Conservation (phyloP, 495 filamentous ascomycete species). For the Annulohypoxylon moriforme region DNA sequence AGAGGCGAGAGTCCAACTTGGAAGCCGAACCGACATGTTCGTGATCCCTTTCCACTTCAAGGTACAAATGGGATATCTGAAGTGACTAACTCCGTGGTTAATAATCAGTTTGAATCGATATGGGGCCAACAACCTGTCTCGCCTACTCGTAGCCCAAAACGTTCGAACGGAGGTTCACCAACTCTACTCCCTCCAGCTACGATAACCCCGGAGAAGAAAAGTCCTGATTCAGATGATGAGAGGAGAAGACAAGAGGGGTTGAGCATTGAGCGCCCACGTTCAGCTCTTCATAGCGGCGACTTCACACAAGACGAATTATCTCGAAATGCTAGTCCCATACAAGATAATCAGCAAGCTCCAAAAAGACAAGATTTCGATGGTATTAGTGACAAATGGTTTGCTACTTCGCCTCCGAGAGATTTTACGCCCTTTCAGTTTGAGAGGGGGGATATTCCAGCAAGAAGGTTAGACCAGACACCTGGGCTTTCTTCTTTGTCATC, state of each 20-base stretch:
- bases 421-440: slow-evolving; percentile 55
- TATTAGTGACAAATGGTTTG: slow-evolving; percentile 49
- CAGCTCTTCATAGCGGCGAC: slow-evolving; percentile 89
- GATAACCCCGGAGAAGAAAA: slow-evolving; percentile 57
- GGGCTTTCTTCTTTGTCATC: slow-evolving; percentile 76
- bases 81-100: slow-evolving; percentile 25
- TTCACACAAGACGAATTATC: slow-evolving; percentile 72
- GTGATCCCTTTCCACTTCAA: slow-evolving; percentile 21
- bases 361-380: slow-evolving; percentile 25
- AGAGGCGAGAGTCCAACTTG: slow-evolving; percentile 80
- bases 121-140: slow-evolving; percentile 48
- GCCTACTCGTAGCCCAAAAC: slow-evolving; percentile 53
- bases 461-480: slow-evolving; percentile 49
- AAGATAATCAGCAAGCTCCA: slow-evolving; percentile 14
- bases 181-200: slow-evolving; percentile 53
- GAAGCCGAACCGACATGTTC: slow-evolving; percentile 72
- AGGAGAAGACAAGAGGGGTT: slow-evolving; percentile 54
- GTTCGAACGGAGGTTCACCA: slow-evolving; percentile 49
- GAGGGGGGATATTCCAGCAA: slow-evolving; percentile 41
- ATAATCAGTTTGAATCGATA: slow-evolving; percentile 53
- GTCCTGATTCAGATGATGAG: slow-evolving; percentile 45
- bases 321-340: slow-evolving; percentile 11
- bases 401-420: slow-evolving; percentile 61
- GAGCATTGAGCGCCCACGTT: slow-evolving; percentile 84
- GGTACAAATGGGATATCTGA: not conserved